A percentile compares a stretch with the other conserved stretches of the same genome.
These are phyloP conservation scores for Tolypocladium ovalisporum DNA, from an alignment of 2,329 filamentous ascomycete species.

Conservation along the genomic window DNA sequence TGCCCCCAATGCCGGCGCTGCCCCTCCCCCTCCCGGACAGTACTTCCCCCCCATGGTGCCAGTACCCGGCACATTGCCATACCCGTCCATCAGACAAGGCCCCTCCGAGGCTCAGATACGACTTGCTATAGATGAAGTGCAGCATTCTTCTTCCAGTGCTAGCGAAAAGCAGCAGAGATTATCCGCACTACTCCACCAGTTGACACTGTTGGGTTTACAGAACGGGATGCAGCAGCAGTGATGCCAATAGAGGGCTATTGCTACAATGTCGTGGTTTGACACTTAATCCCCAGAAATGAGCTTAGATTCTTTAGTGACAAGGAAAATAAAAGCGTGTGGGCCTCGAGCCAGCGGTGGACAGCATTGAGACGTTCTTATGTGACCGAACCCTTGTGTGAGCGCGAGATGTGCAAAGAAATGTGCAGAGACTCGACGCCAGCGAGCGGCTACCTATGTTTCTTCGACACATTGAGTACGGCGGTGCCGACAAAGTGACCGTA, in stretches of 20 bases:
- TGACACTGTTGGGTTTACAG: conserved; percentile 1
- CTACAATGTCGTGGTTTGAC: background rate
- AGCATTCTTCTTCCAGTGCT: conserved; percentile 15
- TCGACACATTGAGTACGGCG: background rate
- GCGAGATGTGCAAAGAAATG: background rate
- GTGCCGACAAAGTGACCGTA: background rate
- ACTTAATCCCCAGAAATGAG: background rate
- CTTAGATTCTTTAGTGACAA: background rate
- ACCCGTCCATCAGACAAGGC: background rate
- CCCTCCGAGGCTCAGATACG: conserved; percentile 47
- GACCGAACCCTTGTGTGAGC: background rate
- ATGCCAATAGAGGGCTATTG: too few species aligned
- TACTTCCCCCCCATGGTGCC: background rate
- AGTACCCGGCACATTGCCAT: background rate
- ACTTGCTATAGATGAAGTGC: conserved; percentile 52
- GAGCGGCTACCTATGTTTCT: background rate
- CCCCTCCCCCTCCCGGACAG: background rate
- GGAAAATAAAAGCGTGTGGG: background rate
- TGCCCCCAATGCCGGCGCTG: background rate
- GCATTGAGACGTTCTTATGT: background rate
- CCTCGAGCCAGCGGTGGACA: background rate
- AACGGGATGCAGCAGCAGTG: conserved; percentile 4
- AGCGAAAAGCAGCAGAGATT: conserved; percentile 4
- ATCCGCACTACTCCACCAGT: conserved; percentile 1
- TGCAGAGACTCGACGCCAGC: background rate